Base-by-base conservation (phyloP, 176 grass and related monocot genomes). In the Phoenix roebelenii region DNA sequence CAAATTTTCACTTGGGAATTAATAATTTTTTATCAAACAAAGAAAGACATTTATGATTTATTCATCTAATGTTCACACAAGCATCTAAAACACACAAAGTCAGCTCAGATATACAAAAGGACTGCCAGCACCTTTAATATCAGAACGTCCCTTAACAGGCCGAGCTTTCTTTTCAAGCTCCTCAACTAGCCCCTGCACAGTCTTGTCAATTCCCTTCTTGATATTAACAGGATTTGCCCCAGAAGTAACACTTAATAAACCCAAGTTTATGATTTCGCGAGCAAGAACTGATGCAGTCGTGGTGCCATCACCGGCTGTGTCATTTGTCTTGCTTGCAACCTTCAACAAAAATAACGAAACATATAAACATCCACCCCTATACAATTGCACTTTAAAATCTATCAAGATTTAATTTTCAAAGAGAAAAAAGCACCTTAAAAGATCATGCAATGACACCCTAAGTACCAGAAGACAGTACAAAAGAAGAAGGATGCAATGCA, bases 191-290 rank as follows among this genome's bases (percentile, higher is more conserved):
- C 44, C 44, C 60, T 44, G 35, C 35, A 44, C 57, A 32, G 57
- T 60, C 28, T 60, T 62, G 26, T 62, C 60, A 62, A 62, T 62
- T 22, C 30, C 60, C n/a, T 62, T 62, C 60, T 62, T 62, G 18
- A 62, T 9, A 48, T 28, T 44, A 49, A 44, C 30, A 62, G 60
- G 60, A 62, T 62, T 48, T 22, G n/a, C 60, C 18, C 60, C 60
- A 62, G 60, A 62, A 19, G 60, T 49, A 22, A 62, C 60, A 62
- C 30, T 49, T 44, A 62, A 20, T 18, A 14, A 44, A 62, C 60
- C 60, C 7, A 62, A 62, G 29, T 22, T 49, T 12, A 39, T 44
- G 4, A 49, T 48, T 32, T 62, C 60, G 1, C 30, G 30, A 62
- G 59, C 60, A 49, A 62, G 30, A 44, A 44, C 35, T 44, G 35